Base-by-base conservation (phyloP, 441 rosid species). In the Viola pubescens region DNA sequence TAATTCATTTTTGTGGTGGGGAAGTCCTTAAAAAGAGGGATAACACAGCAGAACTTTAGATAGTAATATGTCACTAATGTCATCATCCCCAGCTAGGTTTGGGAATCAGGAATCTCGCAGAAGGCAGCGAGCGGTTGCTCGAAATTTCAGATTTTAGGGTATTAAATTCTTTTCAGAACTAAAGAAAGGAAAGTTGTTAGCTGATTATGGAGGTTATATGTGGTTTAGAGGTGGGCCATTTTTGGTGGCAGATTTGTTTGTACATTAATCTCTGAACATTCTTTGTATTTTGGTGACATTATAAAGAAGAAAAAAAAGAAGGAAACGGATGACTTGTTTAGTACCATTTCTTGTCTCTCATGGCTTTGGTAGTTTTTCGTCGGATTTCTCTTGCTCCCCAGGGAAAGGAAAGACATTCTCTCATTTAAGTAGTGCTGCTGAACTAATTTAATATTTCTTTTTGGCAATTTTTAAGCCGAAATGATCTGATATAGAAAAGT, bases 211-310 rank as follows among this genome's bases (percentile, higher is more conserved):
- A 57, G 75, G 69, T 60, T 74, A 9, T 70, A 54, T 56, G 68
- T 59, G 63, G 56, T 73, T 60, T 49, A 59, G 61, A 62, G 60
- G 47, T 63, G 64, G 65, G 70, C 58, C 58, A 37, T 37, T 52
- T 52, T 16, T 16, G 55, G 63, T 69, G 61, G 67, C 54, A 48
- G 60, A 39, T 58, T 41, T 50, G 26, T 65, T 65, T 75, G 76
- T 74, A 77, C 73, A 68, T 63, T 73, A 64, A 59, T 64, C 57
- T 55, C 66, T 51, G 60, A 67, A 71, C 59, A 75, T 86, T 82
- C 72, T 77, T 86, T 85, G 83, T 75, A 73, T 68, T 58, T 71
- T 2, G 79, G 76, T 59, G 73, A 72, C 77, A 68, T 63, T 66
- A 74, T 59, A 74, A 73, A 65, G 65, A 73, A 65, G 65, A 16